Base-by-base conservation (phyloP, 306 rosid genomes). In the Vigna mungo region DNA sequence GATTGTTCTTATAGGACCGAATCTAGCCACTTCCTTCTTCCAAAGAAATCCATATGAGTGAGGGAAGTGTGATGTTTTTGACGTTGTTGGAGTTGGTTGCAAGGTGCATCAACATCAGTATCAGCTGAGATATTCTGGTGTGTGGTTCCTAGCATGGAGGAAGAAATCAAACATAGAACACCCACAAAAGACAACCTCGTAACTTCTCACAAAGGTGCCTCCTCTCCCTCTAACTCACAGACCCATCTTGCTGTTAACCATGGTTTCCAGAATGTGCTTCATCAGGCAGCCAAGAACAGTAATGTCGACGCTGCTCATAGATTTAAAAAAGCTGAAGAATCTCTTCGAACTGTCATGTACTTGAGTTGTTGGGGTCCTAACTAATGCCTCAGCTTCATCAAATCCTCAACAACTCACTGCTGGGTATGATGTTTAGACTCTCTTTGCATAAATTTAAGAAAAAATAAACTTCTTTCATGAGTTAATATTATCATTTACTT, bases 321-420 rank as follows among this genome's bases (percentile, higher is more conserved):
- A 39, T 23, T 77, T 34, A 88, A 83, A 53, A 82, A 80, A 74
- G 71, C 96, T 5, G 93, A 92, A 46, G 92, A 88, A 43, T 90
- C 97, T 21, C 69, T 89, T 0, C 85, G 90, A 43, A 87, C 79
- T 1, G 89, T 92, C 56, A 85, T 90, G 94, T 90, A 92, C 72
- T 81, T 90, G 49, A 76, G 63, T 36, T 80, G 79, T 30, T 85
- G 89, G 89, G 86, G 86, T 79, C 84, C 89, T 72, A 85, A 78
- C 36, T 78, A 55, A 72, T 46, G 18, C 25, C 1, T 9, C 25
- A 63, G 7, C 15, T 61, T 25, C 64, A 58, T 25, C 64, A 58
- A 58, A 25, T 15, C 64, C 32, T 25, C 37, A 25, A 12, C 1
- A 23, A 25, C n/a, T 5, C 3, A 39, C 44, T 56, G 13, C 6